Base-by-base conservation (phyloP, 306 rosid species). In the Canavalia ensiformis region DNA sequence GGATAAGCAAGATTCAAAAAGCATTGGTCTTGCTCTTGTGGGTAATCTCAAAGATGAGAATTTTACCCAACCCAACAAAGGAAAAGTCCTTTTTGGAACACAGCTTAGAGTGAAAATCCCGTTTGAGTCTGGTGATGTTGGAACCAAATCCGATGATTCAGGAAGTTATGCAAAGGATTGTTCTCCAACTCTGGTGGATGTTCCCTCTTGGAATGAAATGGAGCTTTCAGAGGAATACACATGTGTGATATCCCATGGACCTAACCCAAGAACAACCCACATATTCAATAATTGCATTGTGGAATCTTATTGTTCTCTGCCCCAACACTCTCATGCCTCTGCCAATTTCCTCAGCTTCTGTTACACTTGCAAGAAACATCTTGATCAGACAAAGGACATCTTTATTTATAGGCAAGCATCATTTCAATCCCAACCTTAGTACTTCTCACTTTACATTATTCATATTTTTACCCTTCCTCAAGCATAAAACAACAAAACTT, bases 141-240 rank as follows among this genome's bases (percentile, higher is more conserved):
- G 85, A 72, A 80, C 47, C 67, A 80, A 75, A 75, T 77, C 65
- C 54, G 47, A 51, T 62, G 74, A 81, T 30, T 49, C 84, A 37
- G 42, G 64, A 39, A 79, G 74, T 65, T 83, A 63, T 72, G 28
- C 83, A 73, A 54, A 78, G 70, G 79, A 77, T 68, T 65, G 51
- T 51, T 81, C 86, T 50, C 13, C 79, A 37, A 12, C 44, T 30
- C 49, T 3, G 0, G 68, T 3, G 0, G 68, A 11, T 1, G 63
- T 37, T 83, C 64, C 85, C 52, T 79, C 91, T 39, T 84, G 86
- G 86, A 88, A 87, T 30, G 97, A 91, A 72, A 90, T 93, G 92
- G 94, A 95, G 87, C 87, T 90, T 64, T 91, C 92, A 65, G 99
- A 95, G 85, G 98, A 93, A 33, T 95, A 93, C 33, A 95, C 98